Base-by-base conservation (phyloP, 768 basidiomycete species). In the Leccinellum rugosiceps region DNA sequence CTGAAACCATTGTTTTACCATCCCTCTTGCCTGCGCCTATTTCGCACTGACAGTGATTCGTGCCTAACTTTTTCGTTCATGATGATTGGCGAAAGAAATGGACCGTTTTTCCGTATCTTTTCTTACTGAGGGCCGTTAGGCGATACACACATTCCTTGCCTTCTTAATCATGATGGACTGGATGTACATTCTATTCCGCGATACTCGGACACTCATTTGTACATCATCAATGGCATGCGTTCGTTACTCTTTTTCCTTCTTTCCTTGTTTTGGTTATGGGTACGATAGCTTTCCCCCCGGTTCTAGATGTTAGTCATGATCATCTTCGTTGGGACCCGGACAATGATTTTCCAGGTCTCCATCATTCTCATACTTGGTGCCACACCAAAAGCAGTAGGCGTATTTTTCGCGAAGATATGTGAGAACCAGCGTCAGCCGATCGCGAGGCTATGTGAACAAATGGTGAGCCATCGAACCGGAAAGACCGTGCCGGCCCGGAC, bases 371-470 rank as follows among this genome's bases (percentile, higher is more conserved):
- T 93, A 94, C 63, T 84, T 80, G 13, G 87, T 81, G 13, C 92
- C 92, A 68, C 92, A 94, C 89, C 91, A 94, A 71, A 92, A 93
- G 68, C 92, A 94, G 68, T 94, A 94, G 6, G 77, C 68, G 69
- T 92, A 83, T 58, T 76, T 79, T 38, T 82, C 77, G 25, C 92
- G 87, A 50, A 94, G 80, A 70, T 94, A 92, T 5, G 81, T 74
- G 25, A 93, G 76, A 17, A 92, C 83, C 47, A 87, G 74, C 38
- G 78, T 72, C 34, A 94, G 78, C 31, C 90, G 81, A 72, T 89
- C 85, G 60, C 80, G 79, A 59, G 89, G 83, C 92, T 94, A 65
- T 14, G 58, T 31, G 57, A 54, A 28, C n/a, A 30, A 49, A 58
- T 11, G 14, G 52, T 60, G 53, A 73, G 60, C 47, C 14, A 19